Evolutionary conservation across 140 eudicot genomes (phyloP).

Genomic region (Stevia rebaudiana): DNA sequence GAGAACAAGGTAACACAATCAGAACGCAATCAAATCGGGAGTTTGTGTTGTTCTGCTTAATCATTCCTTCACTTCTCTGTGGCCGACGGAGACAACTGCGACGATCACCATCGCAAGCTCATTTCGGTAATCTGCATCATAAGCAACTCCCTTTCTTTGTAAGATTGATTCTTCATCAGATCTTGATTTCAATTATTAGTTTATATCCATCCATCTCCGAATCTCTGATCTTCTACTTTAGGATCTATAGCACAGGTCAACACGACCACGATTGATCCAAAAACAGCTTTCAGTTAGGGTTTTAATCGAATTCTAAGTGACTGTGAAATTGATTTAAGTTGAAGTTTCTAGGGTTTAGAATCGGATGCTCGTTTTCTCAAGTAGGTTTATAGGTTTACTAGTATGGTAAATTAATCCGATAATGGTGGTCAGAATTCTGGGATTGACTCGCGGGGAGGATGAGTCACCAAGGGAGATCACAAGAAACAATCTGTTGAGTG

Average conservation of each 20-base stretch:
- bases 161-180: constrained; percentile 20
- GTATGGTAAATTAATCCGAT: constrained; percentile 37
- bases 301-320: constrained; percentile 24
- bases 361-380: constrained; percentile 18
- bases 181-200: constrained; percentile 21
- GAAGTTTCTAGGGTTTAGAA: constrained; percentile 34
- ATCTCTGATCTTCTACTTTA: constrained; percentile 23
- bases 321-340: constrained; percentile 20
- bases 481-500: constrained; percentile 66
- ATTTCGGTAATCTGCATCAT: constrained; percentile 20
- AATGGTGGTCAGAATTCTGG: constrained; percentile 77
- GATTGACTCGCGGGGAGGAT: constrained; percentile 64
- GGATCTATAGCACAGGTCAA: constrained; percentile 9
- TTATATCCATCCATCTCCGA: constrained; percentile 12
- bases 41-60: constrained; percentile 22
- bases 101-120: constrained; percentile 16
- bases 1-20: constrained; percentile 25
- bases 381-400: constrained; percentile 35
- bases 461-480: constrained; percentile 86
- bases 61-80: constrained; percentile 25
- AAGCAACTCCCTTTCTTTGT: constrained; percentile 21
- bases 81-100: constrained; percentile 20
- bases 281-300: constrained; percentile 26
- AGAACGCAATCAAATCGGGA: constrained; percentile 31
- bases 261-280: not conserved